These are phyloP conservation scores for Microglena sp. DNA, from an alignment of 139 green algal genomes.

Conservation along the genomic window DNA sequence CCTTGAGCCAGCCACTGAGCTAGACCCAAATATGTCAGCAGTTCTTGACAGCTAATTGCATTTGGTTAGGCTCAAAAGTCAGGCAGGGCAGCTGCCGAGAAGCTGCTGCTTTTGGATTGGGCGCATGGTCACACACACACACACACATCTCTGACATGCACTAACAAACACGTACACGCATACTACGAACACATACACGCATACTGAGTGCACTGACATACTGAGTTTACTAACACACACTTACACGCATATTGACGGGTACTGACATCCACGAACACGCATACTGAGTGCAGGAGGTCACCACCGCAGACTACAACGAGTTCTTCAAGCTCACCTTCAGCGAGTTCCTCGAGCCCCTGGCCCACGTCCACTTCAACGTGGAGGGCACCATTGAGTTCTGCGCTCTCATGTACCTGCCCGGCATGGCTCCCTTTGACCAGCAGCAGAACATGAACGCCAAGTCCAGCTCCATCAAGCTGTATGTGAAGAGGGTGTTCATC, in stretches of 20 bases:
- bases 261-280: background rate
- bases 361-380: conserved; percentile 80
- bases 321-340: conserved; percentile 88
- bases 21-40: too few relatives aligned
- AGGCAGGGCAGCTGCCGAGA: too few relatives aligned
- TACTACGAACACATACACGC: too few relatives aligned
- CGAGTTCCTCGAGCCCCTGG: conserved; percentile 75
- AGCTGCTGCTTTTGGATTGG: too few relatives aligned
- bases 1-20: too few relatives aligned
- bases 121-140: too few relatives aligned
- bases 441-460: conserved; percentile 17
- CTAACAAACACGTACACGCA: too few relatives aligned
- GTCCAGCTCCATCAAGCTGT: conserved; percentile 80
- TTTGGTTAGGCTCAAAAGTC: too few relatives aligned
- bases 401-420: conserved; percentile 86
- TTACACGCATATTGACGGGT: background rate
- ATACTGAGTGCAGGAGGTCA: conserved; percentile 47
- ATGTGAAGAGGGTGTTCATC: conserved; percentile 98
- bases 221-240: conserved; percentile 1
- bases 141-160: too few relatives aligned
- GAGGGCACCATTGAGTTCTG: conserved; percentile 97
- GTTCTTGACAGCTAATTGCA: too few relatives aligned
- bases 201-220: background rate
- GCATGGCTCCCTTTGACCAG: conserved; percentile 96
- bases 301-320: conserved; percentile 79